Evolutionary conservation across 768 basidiomycete species (phyloP).

Genomic region (Tylopilus balloui): DNA sequence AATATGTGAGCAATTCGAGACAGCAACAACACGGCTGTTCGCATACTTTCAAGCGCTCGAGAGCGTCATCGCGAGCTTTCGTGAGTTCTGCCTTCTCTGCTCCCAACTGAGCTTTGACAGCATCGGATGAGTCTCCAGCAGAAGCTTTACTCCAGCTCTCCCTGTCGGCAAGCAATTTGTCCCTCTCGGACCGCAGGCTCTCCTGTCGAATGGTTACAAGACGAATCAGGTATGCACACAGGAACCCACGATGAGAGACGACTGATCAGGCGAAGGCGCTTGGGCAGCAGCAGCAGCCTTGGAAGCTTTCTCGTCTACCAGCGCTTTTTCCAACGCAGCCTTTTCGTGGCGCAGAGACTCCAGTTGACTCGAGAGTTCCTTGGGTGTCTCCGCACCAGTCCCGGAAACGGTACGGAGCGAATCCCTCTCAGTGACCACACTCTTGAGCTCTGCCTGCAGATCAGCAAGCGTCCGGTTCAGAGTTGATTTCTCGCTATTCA

Average conservation of each 20-base stretch:
- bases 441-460: slow-evolving; percentile 28
- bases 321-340: slow-evolving; percentile 33
- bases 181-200: slow-evolving; percentile 53
- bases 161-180: slow-evolving; percentile 59
- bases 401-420: slow-evolving; percentile 17
- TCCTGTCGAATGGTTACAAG: slow-evolving; percentile 35
- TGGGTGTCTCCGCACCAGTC: slow-evolving; percentile 17
- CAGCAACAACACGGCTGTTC: neutral
- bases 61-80: slow-evolving; percentile 57
- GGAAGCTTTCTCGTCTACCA: slow-evolving; percentile 37
- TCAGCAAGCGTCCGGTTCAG: slow-evolving; percentile 26
- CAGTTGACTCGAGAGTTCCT: slow-evolving; percentile 34
- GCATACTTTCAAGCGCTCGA: slow-evolving; percentile 53
- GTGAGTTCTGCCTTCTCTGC: slow-evolving; percentile 55
- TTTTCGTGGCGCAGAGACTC: slow-evolving; percentile 37
- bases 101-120: slow-evolving; percentile 45
- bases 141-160: slow-evolving; percentile 32
- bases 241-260: slow-evolving; percentile 32
- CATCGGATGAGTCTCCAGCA: slow-evolving; percentile 25
- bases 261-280: slow-evolving; percentile 20
- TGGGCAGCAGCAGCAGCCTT: slow-evolving; percentile 17
- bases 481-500: slow-evolving; percentile 27
- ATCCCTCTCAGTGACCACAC: slow-evolving; percentile 28
- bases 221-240: neutral
- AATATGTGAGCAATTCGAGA: slow-evolving; percentile 1